Evolutionary conservation across 2,329 filamentous ascomycete genomes (phyloP), one percentile per base, ranked within the genome.

Genomic region (Colletotrichum somersetense): DNA sequence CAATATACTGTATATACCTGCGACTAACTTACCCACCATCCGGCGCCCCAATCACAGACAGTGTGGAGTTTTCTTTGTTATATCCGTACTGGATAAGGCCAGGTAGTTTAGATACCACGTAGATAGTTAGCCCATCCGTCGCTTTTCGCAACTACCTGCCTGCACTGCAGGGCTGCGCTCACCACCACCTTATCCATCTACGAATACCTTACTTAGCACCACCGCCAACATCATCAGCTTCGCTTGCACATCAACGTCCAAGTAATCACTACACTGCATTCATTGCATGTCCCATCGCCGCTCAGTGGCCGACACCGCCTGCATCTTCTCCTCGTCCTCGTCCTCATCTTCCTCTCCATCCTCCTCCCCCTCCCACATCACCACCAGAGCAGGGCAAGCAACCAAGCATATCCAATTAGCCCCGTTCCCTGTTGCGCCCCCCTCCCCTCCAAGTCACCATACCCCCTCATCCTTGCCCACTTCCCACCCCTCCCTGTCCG

Each of bases 401-500:
- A 42, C 46, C 59, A 42, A 56, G 48, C 59, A 61, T 69, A 72
- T 72, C 55, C 70, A 65, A 56, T 69, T 59, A 48, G 40, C 46
- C 55, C 65, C 70, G 69, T 72, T 55, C 70, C 70, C 70, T 69
- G 66, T 69, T 58, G 33, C 35, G 57, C 5, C 44, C 44, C 44
- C 30, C 44, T 20, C 42, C 62, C 66, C 50, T 55, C 46, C 69
- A 68, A 72, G 58, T 68, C 69, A 72, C 58, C 53, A 69, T 50
- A 64, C 50, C 62, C 48, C 62, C 50, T 64, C 62, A 64, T 55
- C 50, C 62, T 64, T 55, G 61, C 65, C 58, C 64, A 53, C 53
- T 66, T 48, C 66, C 33, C 44, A 55, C 40, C 55, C 50, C 69
- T n/a, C 59, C 59, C 53, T 44, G 52, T 64, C 58, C 33, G 65